A percentile compares a stretch with the other conserved stretches of the same genome.
Evolutionary conservation across 371 early-diverging fungal species (phyloP).

Genomic region (Nosema muscidifuracis): DNA sequence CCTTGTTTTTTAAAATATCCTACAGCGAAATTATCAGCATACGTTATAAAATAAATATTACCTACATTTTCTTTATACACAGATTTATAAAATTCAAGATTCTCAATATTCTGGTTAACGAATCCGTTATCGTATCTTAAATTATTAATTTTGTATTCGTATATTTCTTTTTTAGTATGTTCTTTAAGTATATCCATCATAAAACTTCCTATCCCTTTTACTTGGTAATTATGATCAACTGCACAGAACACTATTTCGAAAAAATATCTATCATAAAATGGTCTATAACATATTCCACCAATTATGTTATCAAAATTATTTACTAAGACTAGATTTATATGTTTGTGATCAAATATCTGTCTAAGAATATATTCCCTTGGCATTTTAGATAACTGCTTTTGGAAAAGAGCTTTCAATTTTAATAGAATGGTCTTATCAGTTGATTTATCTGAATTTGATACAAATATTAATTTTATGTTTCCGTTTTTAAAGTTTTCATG

Average conservation of each 20-base stretch:
- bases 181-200: constrained; percentile 62
- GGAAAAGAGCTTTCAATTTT: constrained; percentile 84
- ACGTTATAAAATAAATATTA: constrained; percentile 85
- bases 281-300: constrained; percentile 89
- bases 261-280: constrained; percentile 78
- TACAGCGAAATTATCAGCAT: constrained; percentile 97
- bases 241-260: constrained; percentile 98
- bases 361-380: constrained; percentile 94
- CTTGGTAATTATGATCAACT: constrained; percentile 80
- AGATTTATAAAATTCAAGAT: constrained; percentile 1
- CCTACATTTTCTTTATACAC: constrained; percentile 62
- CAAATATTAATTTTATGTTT: constrained; percentile 12
- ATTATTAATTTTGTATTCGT: neutral
- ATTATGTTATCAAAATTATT: constrained; percentile 66
- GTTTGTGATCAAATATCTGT: constrained; percentile 80
- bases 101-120: neutral
- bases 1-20: constrained; percentile 99
- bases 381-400: constrained; percentile 97
- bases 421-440: constrained; percentile 65
- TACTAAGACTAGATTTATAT: constrained; percentile 37
- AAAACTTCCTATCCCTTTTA: constrained; percentile 68
- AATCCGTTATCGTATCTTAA: neutral
- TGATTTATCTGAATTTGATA: constrained; percentile 20
- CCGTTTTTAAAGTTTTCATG: constrained; percentile 21
- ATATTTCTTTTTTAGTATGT: constrained; percentile 51